phyloP scores from a whole-genome alignment of 164 flowering plant genomes.

The Stephania japonica region DNA sequence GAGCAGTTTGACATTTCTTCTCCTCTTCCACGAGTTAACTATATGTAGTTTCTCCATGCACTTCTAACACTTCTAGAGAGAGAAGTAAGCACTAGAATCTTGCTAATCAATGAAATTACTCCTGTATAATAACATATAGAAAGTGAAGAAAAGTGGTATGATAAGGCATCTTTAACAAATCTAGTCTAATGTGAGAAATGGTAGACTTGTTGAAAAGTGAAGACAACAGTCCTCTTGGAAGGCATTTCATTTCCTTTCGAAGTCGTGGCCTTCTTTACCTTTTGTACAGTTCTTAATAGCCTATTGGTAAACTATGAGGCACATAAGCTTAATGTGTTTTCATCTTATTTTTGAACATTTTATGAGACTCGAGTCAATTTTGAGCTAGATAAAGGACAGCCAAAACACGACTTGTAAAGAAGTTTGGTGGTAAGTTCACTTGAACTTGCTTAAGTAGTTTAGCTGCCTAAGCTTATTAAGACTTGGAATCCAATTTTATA shows the following conservation, averaged over 20 bases:
- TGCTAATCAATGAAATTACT: neutral
- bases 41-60: no score
- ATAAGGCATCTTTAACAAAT: neutral
- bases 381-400: no score
- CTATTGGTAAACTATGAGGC: neutral
- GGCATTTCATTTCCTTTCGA: neutral
- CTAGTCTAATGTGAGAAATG: neutral
- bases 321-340: neutral
- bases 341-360: no score
- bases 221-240: neutral
- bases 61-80: no score
- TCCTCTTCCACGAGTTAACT: no score
- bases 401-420: no score
- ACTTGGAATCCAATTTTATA: neutral
- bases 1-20: no score
- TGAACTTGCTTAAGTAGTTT: neutral
- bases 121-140: neutral
- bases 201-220: neutral
- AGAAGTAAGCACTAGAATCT: neutral
- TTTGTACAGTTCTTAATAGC: neutral
- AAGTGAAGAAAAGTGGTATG: neutral
- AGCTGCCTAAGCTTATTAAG: neutral
- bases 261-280: neutral
- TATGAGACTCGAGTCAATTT: neutral
- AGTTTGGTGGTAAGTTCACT: no score